Conservation (phyloP, 1,284 basidiomycete genomes). For the Microbotryum lychnidis-dioicae region DNA sequence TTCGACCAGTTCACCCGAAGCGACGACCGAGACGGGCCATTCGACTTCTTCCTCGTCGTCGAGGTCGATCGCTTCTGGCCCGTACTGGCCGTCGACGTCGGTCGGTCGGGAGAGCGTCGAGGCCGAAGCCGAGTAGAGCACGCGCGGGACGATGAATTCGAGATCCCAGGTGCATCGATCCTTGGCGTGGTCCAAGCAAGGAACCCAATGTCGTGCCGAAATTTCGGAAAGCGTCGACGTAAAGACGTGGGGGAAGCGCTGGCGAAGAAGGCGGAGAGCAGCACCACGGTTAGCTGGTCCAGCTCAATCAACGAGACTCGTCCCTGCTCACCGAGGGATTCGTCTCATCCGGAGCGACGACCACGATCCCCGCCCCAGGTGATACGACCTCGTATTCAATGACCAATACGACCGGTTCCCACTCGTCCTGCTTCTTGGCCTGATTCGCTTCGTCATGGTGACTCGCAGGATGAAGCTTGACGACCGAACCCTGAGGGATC, state of each 20-base stretch:
- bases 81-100: background rate
- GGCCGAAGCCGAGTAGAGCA: constrained; percentile 54
- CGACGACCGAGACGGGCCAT: constrained; percentile 73
- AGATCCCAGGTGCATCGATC: constrained; percentile 98
- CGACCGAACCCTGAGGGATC: constrained; percentile 58
- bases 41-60: constrained; percentile 51
- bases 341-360: constrained; percentile 67
- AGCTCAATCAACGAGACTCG: too few relatives aligned
- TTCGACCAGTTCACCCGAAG: constrained; percentile 88
- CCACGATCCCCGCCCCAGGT: constrained; percentile 78
- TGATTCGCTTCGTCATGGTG: background rate
- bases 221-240: constrained; percentile 82
- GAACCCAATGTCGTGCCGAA: constrained; percentile 91
- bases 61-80: constrained; percentile 37
- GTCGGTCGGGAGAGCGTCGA: constrained; percentile 4
- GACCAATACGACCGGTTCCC: constrained; percentile 63
- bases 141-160: constrained; percentile 86
- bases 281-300: background rate
- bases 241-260: constrained; percentile 89
- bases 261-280: too few relatives aligned
- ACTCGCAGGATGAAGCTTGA: constrained; percentile 5
- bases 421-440: constrained; percentile 47
- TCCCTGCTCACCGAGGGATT: constrained; percentile 66
- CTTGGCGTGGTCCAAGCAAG: constrained; percentile 90
- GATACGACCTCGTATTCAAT: constrained; percentile 72